phyloP scores from a whole-genome alignment of 2,329 filamentous ascomycete species.

The Juglanconis oblonga region DNA sequence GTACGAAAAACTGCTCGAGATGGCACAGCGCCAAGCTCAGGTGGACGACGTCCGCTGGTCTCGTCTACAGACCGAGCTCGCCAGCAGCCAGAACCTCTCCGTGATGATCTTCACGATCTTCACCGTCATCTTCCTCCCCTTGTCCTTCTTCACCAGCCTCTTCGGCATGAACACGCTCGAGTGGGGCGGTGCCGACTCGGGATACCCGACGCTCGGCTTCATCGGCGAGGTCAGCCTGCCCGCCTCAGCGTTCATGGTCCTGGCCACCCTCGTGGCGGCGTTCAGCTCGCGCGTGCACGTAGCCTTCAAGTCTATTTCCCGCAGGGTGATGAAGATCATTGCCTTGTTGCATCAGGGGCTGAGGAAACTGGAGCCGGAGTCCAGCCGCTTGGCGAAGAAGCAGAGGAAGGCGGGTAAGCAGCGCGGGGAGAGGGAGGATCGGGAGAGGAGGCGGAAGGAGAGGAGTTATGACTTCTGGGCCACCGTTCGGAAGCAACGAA shows the following conservation, averaged over 20 bases:
- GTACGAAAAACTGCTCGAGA: slow-evolving; percentile 64
- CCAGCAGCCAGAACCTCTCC: slow-evolving; percentile 58
- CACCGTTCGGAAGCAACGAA: slow-evolving; percentile 29
- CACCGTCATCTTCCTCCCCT: slow-evolving; percentile 60
- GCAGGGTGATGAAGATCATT: background rate
- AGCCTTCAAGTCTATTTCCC: slow-evolving; percentile 22
- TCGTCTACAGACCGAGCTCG: slow-evolving; percentile 59
- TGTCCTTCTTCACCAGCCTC: slow-evolving; percentile 63
- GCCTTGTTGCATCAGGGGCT: slow-evolving; percentile 6
- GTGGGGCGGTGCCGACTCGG: slow-evolving; percentile 46
- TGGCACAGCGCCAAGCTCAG: slow-evolving; percentile 65
- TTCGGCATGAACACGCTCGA: slow-evolving; percentile 65
- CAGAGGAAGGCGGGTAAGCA: slow-evolving; percentile 18
- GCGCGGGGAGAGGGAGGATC: slow-evolving; percentile 22
- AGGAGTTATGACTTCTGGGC: slow-evolving; percentile 40
- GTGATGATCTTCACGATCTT: slow-evolving; percentile 66
- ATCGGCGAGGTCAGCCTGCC: slow-evolving; percentile 50
- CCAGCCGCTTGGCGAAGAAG: slow-evolving; percentile 18
- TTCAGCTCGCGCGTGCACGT: slow-evolving; percentile 48
- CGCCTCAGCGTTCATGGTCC: slow-evolving; percentile 46
- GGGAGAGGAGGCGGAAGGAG: slow-evolving; percentile 26
- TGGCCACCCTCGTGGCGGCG: slow-evolving; percentile 49
- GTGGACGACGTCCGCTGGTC: slow-evolving; percentile 64
- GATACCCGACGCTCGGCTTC: slow-evolving; percentile 39
- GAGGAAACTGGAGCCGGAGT: slow-evolving; percentile 26